Evolutionary conservation across 768 basidiomycete genomes (phyloP), one percentile per base, ranked within the genome.

Genomic region (Phlebiopsis flavidoalba): DNA sequence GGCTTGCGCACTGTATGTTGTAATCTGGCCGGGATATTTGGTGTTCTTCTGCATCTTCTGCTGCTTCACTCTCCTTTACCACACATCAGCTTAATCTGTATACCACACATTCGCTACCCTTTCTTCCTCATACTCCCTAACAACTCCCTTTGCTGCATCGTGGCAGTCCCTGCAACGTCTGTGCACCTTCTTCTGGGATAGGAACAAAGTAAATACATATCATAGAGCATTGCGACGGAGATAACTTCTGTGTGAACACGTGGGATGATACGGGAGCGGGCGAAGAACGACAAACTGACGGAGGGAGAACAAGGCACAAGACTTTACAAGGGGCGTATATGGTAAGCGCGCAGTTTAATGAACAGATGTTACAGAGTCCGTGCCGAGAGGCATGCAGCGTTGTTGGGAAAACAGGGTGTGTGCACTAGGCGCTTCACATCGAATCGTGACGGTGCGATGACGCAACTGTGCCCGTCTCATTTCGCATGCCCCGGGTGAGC

Each of bases 401-500:
- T 31, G 26, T 31, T 31, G 26, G 8, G 17, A 3, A 43, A 43
- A 43, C 40, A 8, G 40, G 40, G 40, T 12, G 40, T 10, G 11
- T 17, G 40, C 10, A 17, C 40, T 43, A 12, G 37, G 37, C 37
- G 6, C 33, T 31, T 45, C 40, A 71, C 36, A 71, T 14, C 1
- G 69, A 66, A 26, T 69, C 69, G 47, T 70, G 65, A 21, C 69
- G 61, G 43, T 63, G 55, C n/a, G 63, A 54, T n/a, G n/a, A 31
- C 12, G 64, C 65, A 22, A 57, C 61, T 10, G 37, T 51, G 5
- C 63, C 62, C 15, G 66, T 66, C 35, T 75, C 74, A 60, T 74
- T 82, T 61, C 86, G 75, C 83, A 85, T 83, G 0, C 83, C 83
- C 48, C 86, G 77, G 7, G 89, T 89, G 62, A 93, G 76, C 73